Evolutionary conservation across 805 yeast genomes (phyloP), one percentile per base, ranked within the genome.

Genomic region (Lipomyces spencermartinsiae): DNA sequence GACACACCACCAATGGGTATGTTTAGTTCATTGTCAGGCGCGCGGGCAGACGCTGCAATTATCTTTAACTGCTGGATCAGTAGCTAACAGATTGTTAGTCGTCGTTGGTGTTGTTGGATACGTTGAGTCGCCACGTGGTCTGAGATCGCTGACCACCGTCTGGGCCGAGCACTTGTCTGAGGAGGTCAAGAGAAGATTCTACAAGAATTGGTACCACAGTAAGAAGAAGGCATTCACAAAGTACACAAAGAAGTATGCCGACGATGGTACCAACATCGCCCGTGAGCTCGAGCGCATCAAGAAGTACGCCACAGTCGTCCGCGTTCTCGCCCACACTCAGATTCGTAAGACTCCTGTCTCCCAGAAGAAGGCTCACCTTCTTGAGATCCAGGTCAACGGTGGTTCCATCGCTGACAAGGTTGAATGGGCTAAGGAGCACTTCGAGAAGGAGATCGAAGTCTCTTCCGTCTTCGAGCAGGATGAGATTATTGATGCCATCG

Each of bases 201-300:
- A 95, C 97, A 95, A 93, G 92, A 95, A 94, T 97, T 95, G 99
- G 99, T 95, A 92, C 97, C 93, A 93, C 90, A 90, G 97, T 78
- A 95, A 95, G 94, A 95, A 95, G 97, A 93, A 93, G 94, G 99
- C 99, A 81, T 95, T 95, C 96, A 91, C 98, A 91, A 93, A 94
- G 87, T 95, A 95, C 92, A 90, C 98, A 84, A 90, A 95, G 84
- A 94, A 95, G 89, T 94, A 93, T 90, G 91, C 98, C 78, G 74
- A 70, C 43, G 71, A 61, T 55, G 93, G 92, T 81, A 88, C 90
- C 81, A 89, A 89, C 81, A 84, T 94, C 80, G 96, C 90, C 84
- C 90, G 91, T 83, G 98, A 95, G 87, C 89, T 95, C 82, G 98
- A 97, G 82, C 93, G 98, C 89, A 93, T 95, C 85, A 86, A 86